Evolutionary conservation across 306 rosid species (phyloP), one percentile per base, ranked within the genome.

Genomic region (Lathyrus oleraceus): DNA sequence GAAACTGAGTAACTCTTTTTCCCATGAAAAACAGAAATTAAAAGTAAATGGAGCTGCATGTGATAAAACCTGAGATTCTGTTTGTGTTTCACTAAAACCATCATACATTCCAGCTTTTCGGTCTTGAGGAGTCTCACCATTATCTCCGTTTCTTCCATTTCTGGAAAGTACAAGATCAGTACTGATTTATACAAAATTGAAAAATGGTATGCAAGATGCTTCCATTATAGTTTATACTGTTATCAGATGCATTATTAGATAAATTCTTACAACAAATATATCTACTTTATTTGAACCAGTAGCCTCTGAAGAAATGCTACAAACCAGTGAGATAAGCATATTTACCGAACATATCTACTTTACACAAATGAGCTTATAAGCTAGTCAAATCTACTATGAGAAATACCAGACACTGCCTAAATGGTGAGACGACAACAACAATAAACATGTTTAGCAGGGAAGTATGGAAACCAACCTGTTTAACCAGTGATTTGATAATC

Each of bases 1-100:
- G 53, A 61, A 59, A 30, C 59, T 51, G 38, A 67, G 30, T 43
- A 67, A 27, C 45, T n/a, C 15, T 15, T 61, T 56, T 47, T 72
- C 63, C 40, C 69, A 42, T 15, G 63, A 69, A 15, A 72, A 68
- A 74, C 43, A 35, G 39, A 35, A 65, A 38, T 38, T 21, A 6
- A 71, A 58, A 59, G 45, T 23, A 80, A 68, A 30, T 20, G 59
- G 59, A 83, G 47, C 17, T 23, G 52, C 15, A 52, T 14, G 25
- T 43, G 59, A 71, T 42, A 52, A 82, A 77, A 94, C 98, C 98
- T 94, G 97, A 68, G 98, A 94, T 17, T 94, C 97, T 0, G 96
- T 88, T 78, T 90, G 97, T 54, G 96, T 88, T 82, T 93, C 98
- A 67, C 98, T 90, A 61, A 93, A 90, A 17, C 85, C 87, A 74